Percentiles rank a stretch among this genome's conserved stretches.
These are phyloP conservation scores for Oxytropis ochrocephala DNA, from an alignment of 306 rosid genomes.

Conservation along the genomic window DNA sequence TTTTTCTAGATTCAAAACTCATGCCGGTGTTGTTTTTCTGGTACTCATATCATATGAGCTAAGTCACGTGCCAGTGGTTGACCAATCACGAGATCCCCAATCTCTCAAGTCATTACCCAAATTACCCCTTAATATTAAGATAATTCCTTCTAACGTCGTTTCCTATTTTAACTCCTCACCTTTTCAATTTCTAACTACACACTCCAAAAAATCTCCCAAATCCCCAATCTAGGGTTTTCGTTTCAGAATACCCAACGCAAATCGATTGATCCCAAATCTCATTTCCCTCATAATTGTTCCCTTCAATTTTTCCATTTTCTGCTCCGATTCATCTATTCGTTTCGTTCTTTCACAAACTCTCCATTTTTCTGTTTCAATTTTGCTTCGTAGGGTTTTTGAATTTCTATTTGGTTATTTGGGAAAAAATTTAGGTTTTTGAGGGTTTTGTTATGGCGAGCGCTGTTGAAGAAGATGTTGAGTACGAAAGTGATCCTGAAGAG, in stretches of 20 bases:
- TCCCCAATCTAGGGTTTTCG: constrained; percentile 51
- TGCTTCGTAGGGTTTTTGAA: neutral
- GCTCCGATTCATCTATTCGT: neutral
- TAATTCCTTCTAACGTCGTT: neutral
- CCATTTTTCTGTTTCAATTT: neutral
- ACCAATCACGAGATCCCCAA: neutral
- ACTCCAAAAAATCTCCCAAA: constrained; percentile 17
- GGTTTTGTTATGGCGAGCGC: constrained; percentile 48
- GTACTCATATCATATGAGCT: neutral
- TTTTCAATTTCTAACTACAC: constrained; percentile 26
- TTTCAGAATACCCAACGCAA: constrained; percentile 22
- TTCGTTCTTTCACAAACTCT: neutral
- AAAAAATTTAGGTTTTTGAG: constrained; percentile 1
- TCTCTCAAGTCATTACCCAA: neutral
- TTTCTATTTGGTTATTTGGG: neutral
- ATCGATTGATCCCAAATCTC: constrained; percentile 31
- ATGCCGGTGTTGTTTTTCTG: neutral
- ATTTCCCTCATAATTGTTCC: neutral
- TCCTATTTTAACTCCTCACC: neutral
- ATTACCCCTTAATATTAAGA: neutral
- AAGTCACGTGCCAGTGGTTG: neutral
- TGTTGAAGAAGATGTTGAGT: constrained; percentile 68
- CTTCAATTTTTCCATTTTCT: neutral
- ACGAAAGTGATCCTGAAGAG: constrained; percentile 92
- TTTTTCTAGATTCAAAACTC: too few relatives aligned